Percentiles rank a stretch among this genome's conserved stretches.
These are phyloP conservation scores for Plasmodium inui DNA, from an alignment of 169 alveolate species.

Conservation along the genomic window DNA sequence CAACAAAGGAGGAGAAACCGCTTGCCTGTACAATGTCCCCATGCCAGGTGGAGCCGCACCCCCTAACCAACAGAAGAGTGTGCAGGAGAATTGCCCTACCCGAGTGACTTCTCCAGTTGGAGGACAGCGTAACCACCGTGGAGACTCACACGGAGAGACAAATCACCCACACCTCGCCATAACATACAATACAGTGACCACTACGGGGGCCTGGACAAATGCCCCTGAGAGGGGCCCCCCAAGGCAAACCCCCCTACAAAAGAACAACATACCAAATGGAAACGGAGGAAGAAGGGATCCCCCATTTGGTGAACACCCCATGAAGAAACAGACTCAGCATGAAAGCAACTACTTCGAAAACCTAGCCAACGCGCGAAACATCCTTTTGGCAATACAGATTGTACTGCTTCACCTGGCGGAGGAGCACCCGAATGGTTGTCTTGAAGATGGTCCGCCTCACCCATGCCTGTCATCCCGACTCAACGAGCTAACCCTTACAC, in stretches of 20 bases:
- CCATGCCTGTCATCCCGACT: background rate
- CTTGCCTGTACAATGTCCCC: background rate
- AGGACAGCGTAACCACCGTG: background rate
- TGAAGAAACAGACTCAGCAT: background rate
- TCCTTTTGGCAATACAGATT: constrained; percentile 2
- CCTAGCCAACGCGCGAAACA: background rate
- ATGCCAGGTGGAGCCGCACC: background rate
- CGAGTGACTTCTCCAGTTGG: background rate
- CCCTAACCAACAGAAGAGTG: background rate
- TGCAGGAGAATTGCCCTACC: background rate
- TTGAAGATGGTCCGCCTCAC: background rate
- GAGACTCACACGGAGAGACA: background rate
- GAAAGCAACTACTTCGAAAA: background rate
- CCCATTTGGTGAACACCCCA: background rate
- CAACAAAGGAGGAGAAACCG: background rate
- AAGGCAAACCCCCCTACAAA: background rate
- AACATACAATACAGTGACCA: background rate
- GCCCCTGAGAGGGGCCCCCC: background rate
- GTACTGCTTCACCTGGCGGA: background rate
- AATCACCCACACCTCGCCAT: background rate
- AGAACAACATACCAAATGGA: background rate
- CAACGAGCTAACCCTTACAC: background rate
- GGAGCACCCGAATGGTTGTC: background rate
- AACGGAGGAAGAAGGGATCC: background rate
- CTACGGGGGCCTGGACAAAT: background rate